Percentiles rank a stretch among this genome's conserved stretches.
These are phyloP conservation scores for Calonectria crousiana DNA, from an alignment of 2,329 filamentous ascomycete species.

Conservation along the genomic window DNA sequence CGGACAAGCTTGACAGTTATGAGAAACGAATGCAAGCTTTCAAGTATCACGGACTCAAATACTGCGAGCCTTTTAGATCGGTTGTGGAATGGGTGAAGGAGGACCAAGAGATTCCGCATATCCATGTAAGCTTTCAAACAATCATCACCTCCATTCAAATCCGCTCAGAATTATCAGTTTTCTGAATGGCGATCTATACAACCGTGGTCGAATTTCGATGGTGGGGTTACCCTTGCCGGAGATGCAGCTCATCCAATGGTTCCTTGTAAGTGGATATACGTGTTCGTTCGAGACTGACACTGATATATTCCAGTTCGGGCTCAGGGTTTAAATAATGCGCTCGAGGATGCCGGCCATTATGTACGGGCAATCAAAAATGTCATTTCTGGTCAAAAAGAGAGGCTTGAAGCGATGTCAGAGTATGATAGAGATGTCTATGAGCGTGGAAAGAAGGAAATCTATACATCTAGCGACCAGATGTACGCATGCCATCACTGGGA, in stretches of 20 bases:
- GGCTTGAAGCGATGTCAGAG: neutral
- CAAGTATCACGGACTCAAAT: neutral
- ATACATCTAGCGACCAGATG: neutral
- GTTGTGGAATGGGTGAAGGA: neutral
- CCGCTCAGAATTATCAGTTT: neutral
- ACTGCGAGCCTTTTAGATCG: neutral
- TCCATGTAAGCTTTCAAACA: neutral
- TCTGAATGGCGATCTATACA: neutral
- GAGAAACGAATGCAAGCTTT: neutral
- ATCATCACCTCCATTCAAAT: neutral
- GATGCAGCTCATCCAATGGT: neutral
- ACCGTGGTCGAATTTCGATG: neutral
- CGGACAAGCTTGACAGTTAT: neutral
- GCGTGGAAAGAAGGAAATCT: neutral
- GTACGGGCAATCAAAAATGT: neutral
- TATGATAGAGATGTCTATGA: neutral
- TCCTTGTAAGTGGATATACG: neutral
- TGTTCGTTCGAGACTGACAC: neutral
- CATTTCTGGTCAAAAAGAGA: neutral
- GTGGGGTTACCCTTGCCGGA: neutral
- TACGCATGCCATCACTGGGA: neutral
- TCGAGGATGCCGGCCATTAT: neutral
- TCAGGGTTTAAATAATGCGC: neutral
- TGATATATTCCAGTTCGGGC: neutral
- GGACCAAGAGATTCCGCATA: neutral